Percentiles rank a stretch among this genome's conserved stretches.
These are phyloP conservation scores for Inosperma sp. DNA, from an alignment of 768 basidiomycete species.

Conservation along the genomic window DNA sequence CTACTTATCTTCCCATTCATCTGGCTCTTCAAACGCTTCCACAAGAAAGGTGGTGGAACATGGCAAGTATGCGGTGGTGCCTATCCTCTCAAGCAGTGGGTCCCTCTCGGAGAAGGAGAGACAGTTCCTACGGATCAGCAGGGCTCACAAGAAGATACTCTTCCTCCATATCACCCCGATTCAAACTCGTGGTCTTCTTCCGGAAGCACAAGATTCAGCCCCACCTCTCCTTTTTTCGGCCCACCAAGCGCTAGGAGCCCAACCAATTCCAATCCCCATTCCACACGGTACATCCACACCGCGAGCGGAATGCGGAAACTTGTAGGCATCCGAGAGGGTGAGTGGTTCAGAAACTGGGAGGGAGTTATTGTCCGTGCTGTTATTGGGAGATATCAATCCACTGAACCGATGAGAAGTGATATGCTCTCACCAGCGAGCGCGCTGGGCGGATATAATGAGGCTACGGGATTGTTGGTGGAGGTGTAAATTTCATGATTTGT, in stretches of 20 bases:
- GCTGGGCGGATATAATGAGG: slow-evolving; percentile 28
- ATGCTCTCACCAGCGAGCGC: slow-evolving; percentile 12
- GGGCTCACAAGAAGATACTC: slow-evolving; percentile 15
- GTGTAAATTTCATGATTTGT: no score
- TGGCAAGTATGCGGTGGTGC: slow-evolving; percentile 78
- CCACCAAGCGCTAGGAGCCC: no score
- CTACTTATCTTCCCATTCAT: slow-evolving; percentile 74
- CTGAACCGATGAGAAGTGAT: slow-evolving; percentile 24
- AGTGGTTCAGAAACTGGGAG: slow-evolving; percentile 81
- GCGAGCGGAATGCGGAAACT: slow-evolving; percentile 36
- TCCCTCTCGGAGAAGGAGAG: slow-evolving; percentile 26
- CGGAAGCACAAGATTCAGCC: no score
- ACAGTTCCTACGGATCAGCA: slow-evolving; percentile 2
- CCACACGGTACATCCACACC: slow-evolving; percentile 28
- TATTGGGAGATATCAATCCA: slow-evolving; percentile 38
- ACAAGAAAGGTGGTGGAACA: slow-evolving; percentile 59
- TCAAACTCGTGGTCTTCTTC: neutral
- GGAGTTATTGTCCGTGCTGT: slow-evolving; percentile 60
- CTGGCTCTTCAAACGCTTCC: slow-evolving; percentile 74
- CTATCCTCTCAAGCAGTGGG: slow-evolving; percentile 61
- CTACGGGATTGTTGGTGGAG: neutral
- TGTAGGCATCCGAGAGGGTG: slow-evolving; percentile 62
- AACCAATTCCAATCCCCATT: no score
- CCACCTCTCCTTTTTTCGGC: no score
- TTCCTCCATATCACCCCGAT: neutral